A percentile compares a stretch with the other conserved stretches of the same genome.
Evolutionary conservation across 768 basidiomycete species (phyloP).

Genomic region (Kwoniella sp.): DNA sequence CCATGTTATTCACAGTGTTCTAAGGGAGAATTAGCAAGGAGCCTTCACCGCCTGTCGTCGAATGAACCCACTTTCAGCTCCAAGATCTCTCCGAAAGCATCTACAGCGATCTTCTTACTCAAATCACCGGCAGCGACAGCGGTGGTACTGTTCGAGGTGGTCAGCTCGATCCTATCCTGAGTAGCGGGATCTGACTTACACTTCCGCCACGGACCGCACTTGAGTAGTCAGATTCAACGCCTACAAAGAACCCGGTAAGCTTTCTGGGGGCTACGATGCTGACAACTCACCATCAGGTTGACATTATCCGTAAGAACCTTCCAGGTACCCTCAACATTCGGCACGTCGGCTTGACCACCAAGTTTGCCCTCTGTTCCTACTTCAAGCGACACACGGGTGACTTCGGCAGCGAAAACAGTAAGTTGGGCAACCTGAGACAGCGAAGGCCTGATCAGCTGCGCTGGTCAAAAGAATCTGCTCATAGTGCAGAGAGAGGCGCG

Average conservation of each 20-base stretch:
- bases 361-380: constrained; percentile 86
- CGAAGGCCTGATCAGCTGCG: background rate
- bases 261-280: background rate
- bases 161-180: background rate
- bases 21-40: constrained; percentile 9
- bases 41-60: constrained; percentile 1
- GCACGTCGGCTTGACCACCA: constrained; percentile 83
- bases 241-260: constrained; percentile 13
- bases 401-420: constrained; percentile 58
- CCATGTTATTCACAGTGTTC: constrained; percentile 89
- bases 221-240: constrained; percentile 56
- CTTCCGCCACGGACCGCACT: constrained; percentile 56
- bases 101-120: constrained; percentile 88
- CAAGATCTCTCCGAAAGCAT: constrained; percentile 76
- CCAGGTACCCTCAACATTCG: constrained; percentile 74
- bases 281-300: constrained; percentile 55
- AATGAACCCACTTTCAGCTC: constrained; percentile 61
- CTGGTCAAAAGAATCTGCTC: background rate
- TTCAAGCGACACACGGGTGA: constrained; percentile 73
- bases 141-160: constrained; percentile 24
- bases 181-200: constrained; percentile 21
- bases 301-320: constrained; percentile 86
- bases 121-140: constrained; percentile 78
- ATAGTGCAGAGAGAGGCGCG: background rate
- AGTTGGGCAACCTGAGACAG: constrained; percentile 53